These are phyloP conservation scores for Cupressus sempervirens DNA, from an alignment of 75 land plant genomes.

Conservation along the genomic window DNA sequence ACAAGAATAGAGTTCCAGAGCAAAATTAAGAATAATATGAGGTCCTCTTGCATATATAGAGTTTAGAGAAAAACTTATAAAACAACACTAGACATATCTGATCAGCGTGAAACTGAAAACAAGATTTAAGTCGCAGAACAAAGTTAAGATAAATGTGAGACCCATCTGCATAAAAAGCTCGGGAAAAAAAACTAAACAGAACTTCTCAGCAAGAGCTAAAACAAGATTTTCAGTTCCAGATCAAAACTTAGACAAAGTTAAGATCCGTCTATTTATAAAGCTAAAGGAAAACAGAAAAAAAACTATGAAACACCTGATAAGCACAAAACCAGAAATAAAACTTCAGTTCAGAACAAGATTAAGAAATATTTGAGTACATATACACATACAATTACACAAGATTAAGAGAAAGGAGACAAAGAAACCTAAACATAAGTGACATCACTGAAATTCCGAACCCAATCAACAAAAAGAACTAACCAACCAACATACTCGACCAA, in stretches of 20 bases:
- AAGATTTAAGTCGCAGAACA: not conserved
- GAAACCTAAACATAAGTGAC: not conserved
- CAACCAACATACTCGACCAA: no score
- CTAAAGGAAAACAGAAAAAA: not conserved
- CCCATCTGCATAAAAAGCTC: not conserved
- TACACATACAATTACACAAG: not conserved
- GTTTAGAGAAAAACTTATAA: not conserved
- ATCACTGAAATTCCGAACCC: no score
- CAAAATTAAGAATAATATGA: not conserved
- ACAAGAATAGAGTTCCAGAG: no score
- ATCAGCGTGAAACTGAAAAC: not conserved
- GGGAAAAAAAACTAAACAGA: not conserved
- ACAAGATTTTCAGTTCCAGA: not conserved
- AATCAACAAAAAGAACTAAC: no score
- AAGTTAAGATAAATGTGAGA: not conserved
- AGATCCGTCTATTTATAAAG: not conserved
- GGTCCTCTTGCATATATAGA: not conserved
- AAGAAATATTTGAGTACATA: not conserved
- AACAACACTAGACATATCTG: no score
- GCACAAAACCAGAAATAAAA: not conserved
- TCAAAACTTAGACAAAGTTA: not conserved
- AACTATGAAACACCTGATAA: not conserved
- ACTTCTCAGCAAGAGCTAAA: not conserved
- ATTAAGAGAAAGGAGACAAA: not conserved
- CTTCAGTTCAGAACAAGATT: not conserved